Conservation (phyloP, 768 basidiomycete species). For the Rhizopogon vinicolor region DNA sequence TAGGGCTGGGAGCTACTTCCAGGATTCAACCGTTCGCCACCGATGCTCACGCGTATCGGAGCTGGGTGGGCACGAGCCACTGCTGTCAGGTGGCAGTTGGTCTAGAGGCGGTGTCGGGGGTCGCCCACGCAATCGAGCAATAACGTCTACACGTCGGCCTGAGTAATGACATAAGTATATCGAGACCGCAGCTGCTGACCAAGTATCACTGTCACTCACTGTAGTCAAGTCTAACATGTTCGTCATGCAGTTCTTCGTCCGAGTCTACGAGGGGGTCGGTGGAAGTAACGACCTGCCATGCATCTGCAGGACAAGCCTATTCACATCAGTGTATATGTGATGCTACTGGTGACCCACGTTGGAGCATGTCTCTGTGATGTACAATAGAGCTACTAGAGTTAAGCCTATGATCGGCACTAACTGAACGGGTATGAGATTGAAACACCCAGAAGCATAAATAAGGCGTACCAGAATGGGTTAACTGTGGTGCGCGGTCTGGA, state of each 20-base stretch:
- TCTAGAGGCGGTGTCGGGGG: slow-evolving; percentile 43
- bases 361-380: slow-evolving; percentile 39
- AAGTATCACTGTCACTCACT: slow-evolving; percentile 35
- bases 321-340: not conserved
- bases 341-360: slow-evolving; percentile 30
- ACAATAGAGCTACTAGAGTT: slow-evolving; percentile 10
- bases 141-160: slow-evolving; percentile 51
- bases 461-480: slow-evolving; percentile 19
- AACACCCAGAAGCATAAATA: not conserved
- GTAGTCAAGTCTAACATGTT: slow-evolving; percentile 61
- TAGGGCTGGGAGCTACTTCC: slow-evolving; percentile 18
- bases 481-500: slow-evolving; percentile 18
- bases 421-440: not conserved
- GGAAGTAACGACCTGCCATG: slow-evolving; percentile 62
- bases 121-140: slow-evolving; percentile 47
- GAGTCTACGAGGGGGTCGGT: slow-evolving; percentile 68
- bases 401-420: slow-evolving; percentile 14
- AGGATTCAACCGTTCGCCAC: slow-evolving; percentile 34
- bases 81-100: slow-evolving; percentile 1
- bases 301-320: slow-evolving; percentile 40
- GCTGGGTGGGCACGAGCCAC: not conserved
- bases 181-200: not conserved
- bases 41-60: slow-evolving; percentile 27
- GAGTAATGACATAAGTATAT: not conserved
- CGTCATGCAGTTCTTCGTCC: slow-evolving; percentile 66